phyloP scores from a whole-genome alignment of 2,329 filamentous ascomycete species.

The Fusarium brevicatenulatum region DNA sequence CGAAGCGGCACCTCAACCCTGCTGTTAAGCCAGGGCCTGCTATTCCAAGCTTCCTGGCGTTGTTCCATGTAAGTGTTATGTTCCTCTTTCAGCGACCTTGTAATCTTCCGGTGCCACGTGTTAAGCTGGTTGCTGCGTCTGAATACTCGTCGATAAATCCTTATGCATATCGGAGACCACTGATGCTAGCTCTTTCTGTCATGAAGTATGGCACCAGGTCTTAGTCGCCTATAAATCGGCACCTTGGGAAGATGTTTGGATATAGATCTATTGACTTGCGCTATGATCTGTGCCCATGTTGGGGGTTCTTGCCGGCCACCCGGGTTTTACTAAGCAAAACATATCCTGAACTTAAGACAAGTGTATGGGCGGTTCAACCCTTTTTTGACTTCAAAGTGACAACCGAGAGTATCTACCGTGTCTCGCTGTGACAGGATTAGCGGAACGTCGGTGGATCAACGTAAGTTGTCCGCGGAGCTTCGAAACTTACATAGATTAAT shows the following conservation, averaged over 20 bases:
- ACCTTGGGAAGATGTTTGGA: rapidly evolving
- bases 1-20: background rate
- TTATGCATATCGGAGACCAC: rapidly evolving
- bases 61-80: rapidly evolving
- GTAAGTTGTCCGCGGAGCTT: background rate
- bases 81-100: rapidly evolving
- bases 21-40: rapidly evolving
- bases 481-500: background rate
- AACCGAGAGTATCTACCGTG: background rate
- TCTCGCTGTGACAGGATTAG: rapidly evolving
- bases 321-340: rapidly evolving
- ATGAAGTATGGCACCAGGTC: rapidly evolving
- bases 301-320: rapidly evolving
- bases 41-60: rapidly evolving
- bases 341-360: rapidly evolving
- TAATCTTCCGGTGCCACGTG: rapidly evolving
- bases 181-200: rapidly evolving
- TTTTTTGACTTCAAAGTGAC: rapidly evolving
- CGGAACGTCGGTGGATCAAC: background rate
- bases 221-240: rapidly evolving
- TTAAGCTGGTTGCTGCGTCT: rapidly evolving
- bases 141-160: background rate
- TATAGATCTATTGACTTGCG: background rate
- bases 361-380: rapidly evolving
- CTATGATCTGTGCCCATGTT: background rate